Evolutionary conservation across 352 stramenopile species (phyloP).

Genomic region (Thalassiosira gravida): DNA sequence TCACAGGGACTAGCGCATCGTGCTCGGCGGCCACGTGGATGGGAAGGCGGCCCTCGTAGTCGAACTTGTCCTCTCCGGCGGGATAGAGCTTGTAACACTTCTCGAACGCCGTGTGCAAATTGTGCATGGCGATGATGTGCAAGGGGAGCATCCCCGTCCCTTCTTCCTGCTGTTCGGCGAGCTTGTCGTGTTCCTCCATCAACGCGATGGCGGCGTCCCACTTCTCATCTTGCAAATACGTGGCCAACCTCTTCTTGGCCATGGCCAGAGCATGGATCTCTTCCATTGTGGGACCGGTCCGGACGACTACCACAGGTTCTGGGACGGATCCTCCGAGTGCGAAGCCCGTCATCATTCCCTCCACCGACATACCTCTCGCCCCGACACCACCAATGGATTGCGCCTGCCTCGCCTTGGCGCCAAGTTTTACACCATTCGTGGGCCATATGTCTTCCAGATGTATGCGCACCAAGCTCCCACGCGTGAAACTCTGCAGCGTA

Average conservation of each 20-base stretch:
- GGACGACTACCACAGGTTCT: slow-evolving; percentile 33
- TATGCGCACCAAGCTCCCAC: slow-evolving; percentile 42
- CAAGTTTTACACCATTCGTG: slow-evolving; percentile 25
- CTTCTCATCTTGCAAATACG: slow-evolving; percentile 65
- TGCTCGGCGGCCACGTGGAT: slow-evolving; percentile 84
- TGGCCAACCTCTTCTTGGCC: slow-evolving; percentile 29
- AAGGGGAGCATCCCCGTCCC: slow-evolving; percentile 78
- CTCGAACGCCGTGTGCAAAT: slow-evolving; percentile 76
- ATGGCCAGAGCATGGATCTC: slow-evolving; percentile 40
- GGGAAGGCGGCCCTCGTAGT: slow-evolving; percentile 79
- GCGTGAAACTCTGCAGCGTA: slow-evolving; percentile 72
- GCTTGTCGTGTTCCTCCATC: slow-evolving; percentile 73
- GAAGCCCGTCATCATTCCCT: not conserved
- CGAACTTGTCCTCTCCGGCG: slow-evolving; percentile 74
- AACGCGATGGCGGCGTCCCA: slow-evolving; percentile 81
- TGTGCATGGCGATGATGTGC: slow-evolving; percentile 79
- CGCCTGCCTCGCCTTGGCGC: slow-evolving; percentile 3
- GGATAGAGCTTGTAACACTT: slow-evolving; percentile 82
- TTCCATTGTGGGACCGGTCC: slow-evolving; percentile 39
- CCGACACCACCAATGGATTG: not conserved
- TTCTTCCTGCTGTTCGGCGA: slow-evolving; percentile 70
- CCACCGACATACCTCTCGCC: not conserved
- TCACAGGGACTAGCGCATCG: slow-evolving; percentile 81
- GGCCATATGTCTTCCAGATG: slow-evolving; percentile 55
- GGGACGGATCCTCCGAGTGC: not conserved